Percentiles rank a stretch among this genome's conserved stretches.
phyloP scores from a whole-genome alignment of 2,329 filamentous ascomycete species.

The Aureobasidium pullulans region DNA sequence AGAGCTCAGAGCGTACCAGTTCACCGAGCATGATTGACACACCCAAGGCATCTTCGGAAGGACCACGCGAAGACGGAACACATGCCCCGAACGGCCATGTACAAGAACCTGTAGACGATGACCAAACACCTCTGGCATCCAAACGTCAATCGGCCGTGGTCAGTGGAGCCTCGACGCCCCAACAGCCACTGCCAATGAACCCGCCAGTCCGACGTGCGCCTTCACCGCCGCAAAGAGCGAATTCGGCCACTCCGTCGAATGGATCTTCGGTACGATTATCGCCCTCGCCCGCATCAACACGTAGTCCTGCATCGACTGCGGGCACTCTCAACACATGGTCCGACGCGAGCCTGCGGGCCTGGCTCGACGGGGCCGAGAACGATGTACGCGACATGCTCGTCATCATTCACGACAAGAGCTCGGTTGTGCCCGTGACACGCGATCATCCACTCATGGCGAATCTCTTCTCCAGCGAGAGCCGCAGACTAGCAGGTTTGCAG shows the following conservation, averaged over 20 bases:
- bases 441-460: conserved; percentile 78
- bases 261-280: conserved; percentile 30
- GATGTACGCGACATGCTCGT: conserved; percentile 85
- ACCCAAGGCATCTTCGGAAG: conserved; percentile 18
- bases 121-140: conserved; percentile 22
- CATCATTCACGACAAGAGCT: conserved; percentile 87
- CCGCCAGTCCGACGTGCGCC: conserved; percentile 6
- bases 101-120: conserved; percentile 18
- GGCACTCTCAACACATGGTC: conserved; percentile 66
- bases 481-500: conserved; percentile 49
- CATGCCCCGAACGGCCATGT: conserved; percentile 10
- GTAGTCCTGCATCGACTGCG: conserved; percentile 50
- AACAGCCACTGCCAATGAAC: conserved; percentile 2
- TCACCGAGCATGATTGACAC: conserved; percentile 26
- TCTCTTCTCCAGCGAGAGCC: conserved; percentile 78
- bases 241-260: conserved; percentile 11
- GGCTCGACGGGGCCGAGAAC: conserved; percentile 74
- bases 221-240: conserved; percentile 3
- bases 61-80: conserved; percentile 9
- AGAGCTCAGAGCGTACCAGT: conserved; percentile 21
- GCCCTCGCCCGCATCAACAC: conserved; percentile 26
- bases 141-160: conserved; percentile 22
- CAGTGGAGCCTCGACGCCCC: conserved; percentile 1
- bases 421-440: conserved; percentile 67
- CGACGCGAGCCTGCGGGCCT: conserved; percentile 74